These are phyloP conservation scores for Fusarium aywerte DNA, from an alignment of 2,329 filamentous ascomycete species.

Conservation along the genomic window DNA sequence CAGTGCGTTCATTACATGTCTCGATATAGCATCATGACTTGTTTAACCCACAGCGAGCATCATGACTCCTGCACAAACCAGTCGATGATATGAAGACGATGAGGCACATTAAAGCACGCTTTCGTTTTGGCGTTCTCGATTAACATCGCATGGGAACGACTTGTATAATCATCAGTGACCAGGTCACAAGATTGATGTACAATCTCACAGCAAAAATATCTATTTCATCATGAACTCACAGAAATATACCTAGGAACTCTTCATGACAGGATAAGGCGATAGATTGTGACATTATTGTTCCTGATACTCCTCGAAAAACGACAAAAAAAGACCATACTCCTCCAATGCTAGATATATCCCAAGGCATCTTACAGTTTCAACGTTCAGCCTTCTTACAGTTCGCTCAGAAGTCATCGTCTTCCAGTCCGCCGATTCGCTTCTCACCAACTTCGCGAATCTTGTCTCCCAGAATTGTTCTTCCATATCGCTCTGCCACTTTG, in stretches of 20 bases:
- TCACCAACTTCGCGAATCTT: slow-evolving; percentile 92
- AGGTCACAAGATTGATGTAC: neutral
- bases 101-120: neutral
- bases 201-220: neutral
- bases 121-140: no score
- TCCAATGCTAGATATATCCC: slow-evolving; percentile 7
- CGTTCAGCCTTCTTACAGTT: neutral
- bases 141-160: no score
- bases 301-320: neutral
- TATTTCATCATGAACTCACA: neutral
- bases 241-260: neutral
- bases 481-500: slow-evolving; percentile 89
- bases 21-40: neutral
- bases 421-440: slow-evolving; percentile 69
- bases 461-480: slow-evolving; percentile 79
- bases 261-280: neutral
- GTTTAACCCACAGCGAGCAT: neutral
- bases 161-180: no score
- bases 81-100: neutral
- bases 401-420: slow-evolving; percentile 62
- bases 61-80: no score
- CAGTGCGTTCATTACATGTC: no score
- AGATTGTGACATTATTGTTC: neutral
- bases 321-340: neutral
- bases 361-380: neutral